Percentiles rank a stretch among this genome's conserved stretches.
Conservation (phyloP, 1,284 basidiomycete species). For the Irpex lacteus region DNA sequence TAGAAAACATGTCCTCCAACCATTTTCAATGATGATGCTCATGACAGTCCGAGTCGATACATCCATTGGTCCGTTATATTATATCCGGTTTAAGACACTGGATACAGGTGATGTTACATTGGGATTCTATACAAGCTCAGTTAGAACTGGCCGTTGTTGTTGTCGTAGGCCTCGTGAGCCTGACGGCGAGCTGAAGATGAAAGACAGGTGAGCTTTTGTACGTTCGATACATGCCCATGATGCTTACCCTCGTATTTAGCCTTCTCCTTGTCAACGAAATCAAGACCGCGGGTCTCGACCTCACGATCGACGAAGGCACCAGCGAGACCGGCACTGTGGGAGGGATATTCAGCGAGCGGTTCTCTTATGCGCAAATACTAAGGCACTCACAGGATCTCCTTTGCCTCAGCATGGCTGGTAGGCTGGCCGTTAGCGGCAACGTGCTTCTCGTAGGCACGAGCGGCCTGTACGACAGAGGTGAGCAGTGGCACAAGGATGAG, state of each 20-base stretch:
- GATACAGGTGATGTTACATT: constrained; percentile 8
- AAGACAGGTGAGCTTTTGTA: not conserved
- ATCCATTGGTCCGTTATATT: not conserved
- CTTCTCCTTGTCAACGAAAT: constrained; percentile 41
- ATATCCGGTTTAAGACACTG: not conserved
- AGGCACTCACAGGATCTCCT: constrained; percentile 31
- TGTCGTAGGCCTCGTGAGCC: constrained; percentile 10
- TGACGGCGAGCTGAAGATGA: constrained; percentile 8
- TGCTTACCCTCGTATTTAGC: constrained; percentile 41
- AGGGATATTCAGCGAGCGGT: not conserved
- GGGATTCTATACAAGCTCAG: not conserved
- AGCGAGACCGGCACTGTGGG: constrained; percentile 36
- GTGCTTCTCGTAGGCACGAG: constrained; percentile 44
- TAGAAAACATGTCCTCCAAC: too few relatives aligned
- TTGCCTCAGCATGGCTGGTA: constrained; percentile 35
- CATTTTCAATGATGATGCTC: too few relatives aligned
- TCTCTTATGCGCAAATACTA: too few relatives aligned
- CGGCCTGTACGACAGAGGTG: constrained; percentile 24
- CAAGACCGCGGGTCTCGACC: constrained; percentile 44
- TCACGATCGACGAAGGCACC: constrained; percentile 44
- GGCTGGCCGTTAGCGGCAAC: constrained; percentile 36
- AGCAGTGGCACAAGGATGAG: not conserved
- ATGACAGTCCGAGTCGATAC: too few relatives aligned
- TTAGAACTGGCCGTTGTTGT: constrained; percentile 7
- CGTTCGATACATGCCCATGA: not conserved